Conservation (phyloP, 495 filamentous ascomycete species). For the Lasiosphaeriaceae sp. region DNA sequence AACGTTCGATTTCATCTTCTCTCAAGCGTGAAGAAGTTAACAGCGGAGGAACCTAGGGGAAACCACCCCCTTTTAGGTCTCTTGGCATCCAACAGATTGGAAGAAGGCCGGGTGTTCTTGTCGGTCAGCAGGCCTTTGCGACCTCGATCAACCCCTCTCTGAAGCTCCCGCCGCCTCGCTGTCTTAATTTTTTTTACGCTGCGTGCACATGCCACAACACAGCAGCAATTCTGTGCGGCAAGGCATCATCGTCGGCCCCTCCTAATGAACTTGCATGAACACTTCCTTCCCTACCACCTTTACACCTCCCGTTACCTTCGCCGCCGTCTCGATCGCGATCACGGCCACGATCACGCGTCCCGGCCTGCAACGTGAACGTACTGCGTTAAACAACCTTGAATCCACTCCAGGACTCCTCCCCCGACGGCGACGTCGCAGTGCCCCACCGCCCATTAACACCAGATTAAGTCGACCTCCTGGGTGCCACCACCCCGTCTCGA, state of each 20-base stretch:
- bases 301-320: no score
- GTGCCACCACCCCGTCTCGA: constrained; percentile 6
- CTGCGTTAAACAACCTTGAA: background rate
- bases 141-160: background rate
- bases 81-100: no score
- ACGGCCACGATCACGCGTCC: background rate
- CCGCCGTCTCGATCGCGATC: no score
- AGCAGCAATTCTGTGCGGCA: background rate
- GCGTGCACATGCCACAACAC: background rate
- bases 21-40: no score
- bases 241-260: no score
- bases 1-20: no score
- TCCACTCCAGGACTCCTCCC: background rate
- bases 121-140: background rate
- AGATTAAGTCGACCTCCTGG: background rate
- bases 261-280: no score
- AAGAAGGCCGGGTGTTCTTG: no score
- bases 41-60: no score
- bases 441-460: background rate
- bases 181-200: background rate
- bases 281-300: no score
- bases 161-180: background rate
- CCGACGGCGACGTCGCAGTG: background rate
- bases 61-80: no score
- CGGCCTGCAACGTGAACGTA: background rate